Evolutionary conservation across 306 rosid species (phyloP), one percentile per base, ranked within the genome.

Genomic region (Morella rubra): DNA sequence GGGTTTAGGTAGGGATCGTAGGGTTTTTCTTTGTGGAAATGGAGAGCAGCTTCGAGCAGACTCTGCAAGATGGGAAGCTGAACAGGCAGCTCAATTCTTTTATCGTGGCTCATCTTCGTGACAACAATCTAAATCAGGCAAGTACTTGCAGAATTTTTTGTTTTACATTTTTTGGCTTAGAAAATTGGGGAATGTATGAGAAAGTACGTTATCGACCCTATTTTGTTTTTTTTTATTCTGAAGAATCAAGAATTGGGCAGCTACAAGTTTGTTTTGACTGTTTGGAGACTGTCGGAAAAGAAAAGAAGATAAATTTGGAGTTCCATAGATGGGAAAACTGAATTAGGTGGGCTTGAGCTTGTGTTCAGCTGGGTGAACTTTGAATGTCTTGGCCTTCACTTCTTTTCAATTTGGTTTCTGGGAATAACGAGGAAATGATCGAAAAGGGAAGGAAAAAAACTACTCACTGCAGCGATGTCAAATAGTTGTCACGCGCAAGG

Each of bases 41-140:
- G 98, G 91, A 88, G 78, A 80, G 65, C 79, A 74, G 76, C 75
- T 80, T 86, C 27, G 94, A 91, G 76, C 88, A 88, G 68, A 77
- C 74, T 32, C 80, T 88, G 77, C 92, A 83, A 75, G 94, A 87
- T 77, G 96, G 93, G 64, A 90, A 86, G 81, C 94, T 90, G 61
- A 84, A 75, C 87, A 87, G 97, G 64, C 84, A 87, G 58, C 82
- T 91, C 87, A 89, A 89, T 81, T 85, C 96, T 71, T 96, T 94
- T 62, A 90, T 94, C 58, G 96, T 94, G 22, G 90, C 94, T 76
- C 93, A 91, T 84, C 98, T 94, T 84, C 91, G 94, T 8, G 90
- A 87, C 78, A 85, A 84, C 77, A 91, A 89, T 85, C 89, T 91
- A 77, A 84, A 82, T 73, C 98, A 94, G 93, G 96, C 76, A 81